Base-by-base conservation (phyloP, 805 yeast species). In the Starmerella apis region DNA sequence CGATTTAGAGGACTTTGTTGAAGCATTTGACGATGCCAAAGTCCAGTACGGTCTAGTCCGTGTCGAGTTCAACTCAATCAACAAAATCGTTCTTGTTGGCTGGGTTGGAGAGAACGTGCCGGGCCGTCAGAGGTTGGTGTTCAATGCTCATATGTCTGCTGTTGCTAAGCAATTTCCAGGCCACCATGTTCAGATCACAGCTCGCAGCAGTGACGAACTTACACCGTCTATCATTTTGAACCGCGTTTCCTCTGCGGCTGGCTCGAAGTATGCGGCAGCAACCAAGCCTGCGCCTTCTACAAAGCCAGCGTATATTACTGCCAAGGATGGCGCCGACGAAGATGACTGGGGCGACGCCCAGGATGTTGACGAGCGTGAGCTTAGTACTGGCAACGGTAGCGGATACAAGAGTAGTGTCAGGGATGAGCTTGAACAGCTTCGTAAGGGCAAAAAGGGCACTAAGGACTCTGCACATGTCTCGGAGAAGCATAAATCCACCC, bases 31-130 rank as follows among this genome's bases (percentile, higher is more conserved):
- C 58, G 96, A 90, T 57, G 83, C 94, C 3, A 78, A 79, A 51
- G 86, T 88, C 53, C 95, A 88, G 70, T 92, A 81, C 61, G 98
- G 97, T 36, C 73, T 92, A 51, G 83, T 86, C 36, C 78, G 95
- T 48, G 86, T 90, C 43, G 78, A 80, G 50, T 94, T 90, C 50
- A 90, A 90, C 49, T 94, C 92, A n/a, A 88, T 92, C 31, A 76
- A 78, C 61, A 92, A 92, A 71, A 72, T 85, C 56, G 76, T 90
- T 28, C 71, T 92, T 43, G 73, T 92, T 33, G 97, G 96, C 46
- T 90, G 96, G 96, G 70, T 68, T 41, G 98, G 98, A 6, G 97
- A 92, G 66, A 85, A 90, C 50, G 88, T 95, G 20, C 94, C 96
- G 20, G 69, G 65, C 47, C 65, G 67, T 35, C 63, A 64, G 43